phyloP scores from a whole-genome alignment of 139 green algal genomes.

The Trebouxia sp. region DNA sequence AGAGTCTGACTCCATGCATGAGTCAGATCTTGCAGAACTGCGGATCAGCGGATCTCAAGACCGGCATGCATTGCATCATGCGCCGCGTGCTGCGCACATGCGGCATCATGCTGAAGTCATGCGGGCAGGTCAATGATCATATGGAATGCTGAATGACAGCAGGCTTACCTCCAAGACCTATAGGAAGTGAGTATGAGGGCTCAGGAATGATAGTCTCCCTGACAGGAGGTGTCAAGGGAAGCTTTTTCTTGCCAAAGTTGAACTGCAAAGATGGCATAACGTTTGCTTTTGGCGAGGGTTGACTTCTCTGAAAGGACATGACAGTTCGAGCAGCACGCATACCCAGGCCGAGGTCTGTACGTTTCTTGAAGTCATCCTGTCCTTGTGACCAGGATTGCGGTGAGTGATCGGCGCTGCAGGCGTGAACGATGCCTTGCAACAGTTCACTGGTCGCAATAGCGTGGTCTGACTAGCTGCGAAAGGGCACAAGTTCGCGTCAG shows the following conservation, averaged over 20 bases:
- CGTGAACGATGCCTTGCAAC: too few relatives aligned
- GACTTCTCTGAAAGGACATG: too few relatives aligned
- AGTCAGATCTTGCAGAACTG: too few relatives aligned
- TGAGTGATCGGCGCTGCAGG: too few relatives aligned
- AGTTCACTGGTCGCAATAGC: too few relatives aligned
- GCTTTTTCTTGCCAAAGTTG: conserved; percentile 10
- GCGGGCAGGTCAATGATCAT: not conserved
- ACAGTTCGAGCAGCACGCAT: too few relatives aligned
- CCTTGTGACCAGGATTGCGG: too few relatives aligned
- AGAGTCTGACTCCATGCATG: too few relatives aligned
- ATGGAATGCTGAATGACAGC: too few relatives aligned
- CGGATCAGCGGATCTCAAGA: not conserved
- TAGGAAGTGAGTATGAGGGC: conserved; percentile 28
- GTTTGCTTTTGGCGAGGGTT: not conserved
- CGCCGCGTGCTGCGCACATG: not conserved
- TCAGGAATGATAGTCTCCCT: conserved; percentile 20
- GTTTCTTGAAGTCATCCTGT: not conserved
- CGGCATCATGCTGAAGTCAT: not conserved
- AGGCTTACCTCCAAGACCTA: conserved; percentile 22
- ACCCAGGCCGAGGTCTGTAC: not conserved
- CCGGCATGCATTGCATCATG: not conserved
- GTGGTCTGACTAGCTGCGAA: too few relatives aligned
- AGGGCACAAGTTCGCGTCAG: too few relatives aligned
- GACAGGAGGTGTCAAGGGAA: not conserved
- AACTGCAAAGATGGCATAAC: not conserved